A percentile compares a stretch with the other conserved stretches of the same genome.
Evolutionary conservation across 345 rosid genomes (phyloP).

Genomic region (Cardiospermum halicacabum): DNA sequence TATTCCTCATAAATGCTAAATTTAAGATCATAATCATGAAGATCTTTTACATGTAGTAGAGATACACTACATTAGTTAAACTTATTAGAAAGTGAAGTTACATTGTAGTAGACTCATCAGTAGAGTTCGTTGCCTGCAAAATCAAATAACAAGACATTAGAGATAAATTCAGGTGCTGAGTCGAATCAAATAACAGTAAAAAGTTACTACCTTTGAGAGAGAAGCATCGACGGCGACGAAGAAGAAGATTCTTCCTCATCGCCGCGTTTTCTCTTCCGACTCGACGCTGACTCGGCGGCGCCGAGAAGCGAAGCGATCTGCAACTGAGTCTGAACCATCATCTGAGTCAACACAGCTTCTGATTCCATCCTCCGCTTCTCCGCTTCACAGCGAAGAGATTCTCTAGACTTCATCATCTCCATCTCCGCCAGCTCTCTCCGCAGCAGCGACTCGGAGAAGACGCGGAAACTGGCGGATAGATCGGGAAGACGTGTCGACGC

Average conservation of each 20-base stretch:
- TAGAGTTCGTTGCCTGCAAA: constrained; percentile 39
- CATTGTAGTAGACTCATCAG: constrained; percentile 38
- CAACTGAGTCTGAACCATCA: constrained; percentile 44
- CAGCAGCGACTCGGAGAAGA: constrained; percentile 46
- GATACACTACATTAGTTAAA: background rate
- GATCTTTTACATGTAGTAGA: too few relatives aligned
- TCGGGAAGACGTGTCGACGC: constrained; percentile 12
- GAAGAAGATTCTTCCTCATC: constrained; percentile 39
- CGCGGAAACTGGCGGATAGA: constrained; percentile 28
- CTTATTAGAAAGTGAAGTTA: constrained; percentile 25
- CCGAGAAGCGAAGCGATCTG: constrained; percentile 37
- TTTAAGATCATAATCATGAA: background rate
- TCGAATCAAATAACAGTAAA: background rate
- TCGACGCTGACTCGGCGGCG: constrained; percentile 13
- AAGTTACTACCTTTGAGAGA: constrained; percentile 21
- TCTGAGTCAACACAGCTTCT: constrained; percentile 50
- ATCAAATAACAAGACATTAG: background rate
- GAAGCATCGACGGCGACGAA: background rate
- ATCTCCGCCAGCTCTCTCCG: constrained; percentile 43
- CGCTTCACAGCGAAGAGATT: constrained; percentile 43
- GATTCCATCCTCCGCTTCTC: constrained; percentile 43
- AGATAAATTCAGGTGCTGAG: background rate
- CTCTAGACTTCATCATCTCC: constrained; percentile 61
- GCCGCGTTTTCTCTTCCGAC: constrained; percentile 47
- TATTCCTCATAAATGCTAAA: background rate